Evolutionary conservation across 2,329 filamentous ascomycete genomes (phyloP).

Genomic region (Clonostachys rhizophaga): DNA sequence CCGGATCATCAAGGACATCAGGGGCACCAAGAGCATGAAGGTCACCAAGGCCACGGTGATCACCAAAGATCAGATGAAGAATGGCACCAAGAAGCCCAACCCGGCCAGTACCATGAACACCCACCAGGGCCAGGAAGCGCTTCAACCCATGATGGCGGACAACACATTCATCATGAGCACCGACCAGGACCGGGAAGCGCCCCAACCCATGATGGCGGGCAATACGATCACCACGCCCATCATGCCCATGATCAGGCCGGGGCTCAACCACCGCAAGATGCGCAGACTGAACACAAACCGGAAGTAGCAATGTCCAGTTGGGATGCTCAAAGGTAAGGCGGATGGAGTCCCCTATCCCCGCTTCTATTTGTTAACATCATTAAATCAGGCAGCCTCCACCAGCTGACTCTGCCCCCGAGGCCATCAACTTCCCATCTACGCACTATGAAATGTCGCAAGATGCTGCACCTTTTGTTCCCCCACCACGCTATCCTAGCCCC

Average conservation of each 20-base stretch:
- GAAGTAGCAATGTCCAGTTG: slow-evolving; percentile 31
- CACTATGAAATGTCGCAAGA: slow-evolving; percentile 83
- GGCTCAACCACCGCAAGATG: neutral
- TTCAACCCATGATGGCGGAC: neutral
- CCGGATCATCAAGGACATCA: slow-evolving; percentile 5
- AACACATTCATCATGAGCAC: neutral
- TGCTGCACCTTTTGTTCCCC: slow-evolving; percentile 69
- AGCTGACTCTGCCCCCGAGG: slow-evolving; percentile 72
- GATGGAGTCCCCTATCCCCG: neutral
- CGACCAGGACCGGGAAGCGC: neutral
- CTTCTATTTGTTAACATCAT: slow-evolving; percentile 1
- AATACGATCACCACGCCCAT: neutral
- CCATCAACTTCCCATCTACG: slow-evolving; percentile 72
- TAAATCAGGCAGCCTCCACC: slow-evolving; percentile 56
- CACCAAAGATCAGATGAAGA: neutral
- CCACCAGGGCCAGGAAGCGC: neutral
- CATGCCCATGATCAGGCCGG: neutral
- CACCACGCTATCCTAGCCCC: slow-evolving; percentile 72
- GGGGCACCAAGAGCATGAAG: slow-evolving; percentile 6
- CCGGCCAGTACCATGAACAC: neutral
- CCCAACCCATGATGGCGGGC: neutral
- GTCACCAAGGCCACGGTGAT: slow-evolving; percentile 3
- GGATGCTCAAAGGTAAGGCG: slow-evolving; percentile 49
- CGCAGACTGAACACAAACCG: slow-evolving; percentile 11
- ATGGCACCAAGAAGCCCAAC: too few species aligned